Evolutionary conservation across 805 yeast genomes (phyloP).

Genomic region (Maudiozyma saulgeensis): DNA sequence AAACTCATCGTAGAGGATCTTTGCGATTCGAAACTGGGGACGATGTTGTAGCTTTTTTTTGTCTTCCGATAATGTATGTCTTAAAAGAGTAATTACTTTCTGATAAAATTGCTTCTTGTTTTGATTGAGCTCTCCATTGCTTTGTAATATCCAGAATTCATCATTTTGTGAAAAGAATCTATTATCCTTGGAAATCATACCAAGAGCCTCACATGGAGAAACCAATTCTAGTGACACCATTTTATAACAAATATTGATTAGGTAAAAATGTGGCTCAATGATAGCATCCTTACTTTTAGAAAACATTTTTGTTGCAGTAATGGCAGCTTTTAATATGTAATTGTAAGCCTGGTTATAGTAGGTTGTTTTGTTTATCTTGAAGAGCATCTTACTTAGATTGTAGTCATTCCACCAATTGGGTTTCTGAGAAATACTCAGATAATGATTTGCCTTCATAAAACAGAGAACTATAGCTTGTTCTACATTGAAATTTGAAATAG

Average conservation of each 20-base stretch:
- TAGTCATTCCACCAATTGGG: slow-evolving; percentile 54
- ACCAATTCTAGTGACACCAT: slow-evolving; percentile 34
- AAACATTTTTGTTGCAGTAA: slow-evolving; percentile 29
- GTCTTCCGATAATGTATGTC: slow-evolving; percentile 45
- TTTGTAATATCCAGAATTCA: slow-evolving; percentile 18
- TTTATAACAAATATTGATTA: slow-evolving; percentile 52
- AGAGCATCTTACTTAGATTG: slow-evolving; percentile 47
- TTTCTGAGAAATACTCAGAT: slow-evolving; percentile 4
- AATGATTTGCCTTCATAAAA: slow-evolving; percentile 15
- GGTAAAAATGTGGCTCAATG: slow-evolving; percentile 69
- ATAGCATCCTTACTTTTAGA: slow-evolving; percentile 42
- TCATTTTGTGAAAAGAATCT: slow-evolving; percentile 18
- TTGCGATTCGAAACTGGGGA: slow-evolving; percentile 65
- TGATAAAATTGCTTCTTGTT: slow-evolving; percentile 28
- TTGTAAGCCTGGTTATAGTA: slow-evolving; percentile 7
- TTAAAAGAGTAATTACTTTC: slow-evolving; percentile 38
- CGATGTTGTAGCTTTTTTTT: slow-evolving; percentile 89
- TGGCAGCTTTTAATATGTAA: slow-evolving; percentile 37
- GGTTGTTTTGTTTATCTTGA: slow-evolving; percentile 35
- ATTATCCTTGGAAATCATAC: slow-evolving; percentile 32
- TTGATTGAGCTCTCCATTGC: slow-evolving; percentile 5
- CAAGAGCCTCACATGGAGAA: slow-evolving; percentile 31
- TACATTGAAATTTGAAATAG: slow-evolving; percentile 23
- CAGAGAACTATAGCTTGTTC: slow-evolving; percentile 24
- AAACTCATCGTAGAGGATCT: slow-evolving; percentile 46